Evolutionary conservation across 73 alveolate genomes (phyloP).

Genomic region (Stentor roeselii): DNA sequence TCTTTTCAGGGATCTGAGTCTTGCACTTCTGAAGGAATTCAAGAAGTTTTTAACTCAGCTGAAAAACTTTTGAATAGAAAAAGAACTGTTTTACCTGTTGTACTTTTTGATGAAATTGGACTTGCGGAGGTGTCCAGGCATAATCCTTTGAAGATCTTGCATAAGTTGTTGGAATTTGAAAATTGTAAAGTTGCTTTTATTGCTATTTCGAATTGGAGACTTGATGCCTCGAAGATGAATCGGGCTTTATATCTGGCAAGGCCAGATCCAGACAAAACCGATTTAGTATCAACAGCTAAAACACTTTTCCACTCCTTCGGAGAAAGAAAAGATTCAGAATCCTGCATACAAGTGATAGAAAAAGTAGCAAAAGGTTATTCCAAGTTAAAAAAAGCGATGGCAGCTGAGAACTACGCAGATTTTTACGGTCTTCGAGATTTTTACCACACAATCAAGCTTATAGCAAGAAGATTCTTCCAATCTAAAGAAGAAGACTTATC

Average conservation of each 20-base stretch:
- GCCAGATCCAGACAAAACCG: slow-evolving; percentile 52
- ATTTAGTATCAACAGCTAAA: slow-evolving; percentile 43
- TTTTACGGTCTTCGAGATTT: slow-evolving; percentile 66
- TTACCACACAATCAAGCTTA: slow-evolving; percentile 45
- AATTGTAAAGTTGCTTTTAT: slow-evolving; percentile 50
- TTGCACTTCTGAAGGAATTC: neutral
- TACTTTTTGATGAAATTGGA: slow-evolving; percentile 69
- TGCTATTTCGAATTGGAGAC: slow-evolving; percentile 62
- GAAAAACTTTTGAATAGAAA: neutral
- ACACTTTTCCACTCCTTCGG: slow-evolving; percentile 39
- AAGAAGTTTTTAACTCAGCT: neutral
- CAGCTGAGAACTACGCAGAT: slow-evolving; percentile 33
- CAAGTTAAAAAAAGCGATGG: slow-evolving; percentile 26
- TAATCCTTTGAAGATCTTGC: slow-evolving; percentile 61
- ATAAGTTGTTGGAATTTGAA: slow-evolving; percentile 54
- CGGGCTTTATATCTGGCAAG: slow-evolving; percentile 50
- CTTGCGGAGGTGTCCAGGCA: slow-evolving; percentile 58
- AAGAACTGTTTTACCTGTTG: slow-evolving; percentile 43
- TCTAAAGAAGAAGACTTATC: neutral
- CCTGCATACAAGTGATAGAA: slow-evolving; percentile 19
- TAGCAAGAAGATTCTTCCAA: slow-evolving; percentile 31
- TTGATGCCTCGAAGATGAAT: slow-evolving; percentile 68
- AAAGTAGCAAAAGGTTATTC: slow-evolving; percentile 39
- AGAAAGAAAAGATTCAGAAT: slow-evolving; percentile 5
- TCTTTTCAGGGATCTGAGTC: slow-evolving; percentile 14